Evolutionary conservation across 1,284 basidiomycete genomes (phyloP), one percentile per base, ranked within the genome.

Genomic region (Afroboletus lepidellus): DNA sequence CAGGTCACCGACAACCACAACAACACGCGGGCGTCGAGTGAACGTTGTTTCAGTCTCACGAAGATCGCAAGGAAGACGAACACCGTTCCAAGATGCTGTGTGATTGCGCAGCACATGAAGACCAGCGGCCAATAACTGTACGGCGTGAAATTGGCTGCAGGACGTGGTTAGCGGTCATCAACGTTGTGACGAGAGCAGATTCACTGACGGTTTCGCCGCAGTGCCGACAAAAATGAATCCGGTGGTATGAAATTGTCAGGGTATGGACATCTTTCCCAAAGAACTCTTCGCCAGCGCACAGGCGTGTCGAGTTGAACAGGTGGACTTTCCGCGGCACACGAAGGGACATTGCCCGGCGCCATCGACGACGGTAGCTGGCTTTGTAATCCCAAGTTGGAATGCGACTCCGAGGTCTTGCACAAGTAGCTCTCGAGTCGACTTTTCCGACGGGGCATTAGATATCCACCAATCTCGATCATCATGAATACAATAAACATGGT

Each of bases 181-280:
- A 48, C 42, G 8, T 25, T 30, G 54, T 52, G 54, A 55, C 24
- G 43, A 24, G 38, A 36, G 41, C 36, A 38, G 55, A 47, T 44
- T 25, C 23, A 76, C 87, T 71, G 67, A 94, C 93, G 79, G 67
- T 94, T 91, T 67, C 74, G 81, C 63, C 78, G 78, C 54, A 97
- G 73, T 54, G 90, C 86, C 1, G 87, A 82, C 46, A 96, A 77
- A 69, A 96, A 97, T 9, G 82, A 77, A 3, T 73, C 72, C 11
- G 85, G 82, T n/a, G 90, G 88, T 46, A 97, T 87, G 71, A 93
- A 84, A 68, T 95, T 94, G 72, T 97, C 94, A 15, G 90, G 84
- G 65, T 80, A 90, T 6, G 80, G 74, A 64, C 90, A 89, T 55
- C 70, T 74, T 65, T 85, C 85, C 92, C 93, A 97, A 18, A 98